A percentile compares a stretch with the other conserved stretches of the same genome.
phyloP scores from a whole-genome alignment of 306 rosid genomes.

The Vigna nakashimae region DNA sequence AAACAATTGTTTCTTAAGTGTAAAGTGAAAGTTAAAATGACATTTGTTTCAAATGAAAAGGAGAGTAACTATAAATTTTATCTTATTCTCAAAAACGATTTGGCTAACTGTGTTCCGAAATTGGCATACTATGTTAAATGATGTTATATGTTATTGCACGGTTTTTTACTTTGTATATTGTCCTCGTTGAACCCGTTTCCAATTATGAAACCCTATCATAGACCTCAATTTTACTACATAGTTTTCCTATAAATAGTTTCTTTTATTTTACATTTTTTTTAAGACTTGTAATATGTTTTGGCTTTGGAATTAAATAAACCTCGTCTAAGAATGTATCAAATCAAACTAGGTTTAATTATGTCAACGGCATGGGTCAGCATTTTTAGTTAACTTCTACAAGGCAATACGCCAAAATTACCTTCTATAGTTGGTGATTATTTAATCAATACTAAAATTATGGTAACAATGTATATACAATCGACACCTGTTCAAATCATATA shows the following conservation, averaged over 20 bases:
- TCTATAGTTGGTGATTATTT: background rate
- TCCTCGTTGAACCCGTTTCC: background rate
- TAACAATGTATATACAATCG: background rate
- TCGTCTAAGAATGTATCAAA: background rate
- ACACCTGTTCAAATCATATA: background rate
- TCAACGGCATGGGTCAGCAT: background rate
- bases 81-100: too few relatives aligned
- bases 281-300: background rate
- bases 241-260: too few relatives aligned
- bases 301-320: background rate
- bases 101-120: background rate
- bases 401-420: background rate
- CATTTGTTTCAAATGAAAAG: too few relatives aligned
- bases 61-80: too few relatives aligned
- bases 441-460: background rate
- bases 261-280: too few relatives aligned
- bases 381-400: background rate
- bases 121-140: background rate
- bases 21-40: too few relatives aligned
- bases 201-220: background rate
- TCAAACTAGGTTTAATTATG: background rate
- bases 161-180: background rate
- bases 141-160: background rate
- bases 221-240: background rate
- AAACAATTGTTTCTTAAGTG: too few relatives aligned